Evolutionary conservation across 2,329 filamentous ascomycete genomes (phyloP), one percentile per base, ranked within the genome.

Genomic region (Talaromyces sp.): DNA sequence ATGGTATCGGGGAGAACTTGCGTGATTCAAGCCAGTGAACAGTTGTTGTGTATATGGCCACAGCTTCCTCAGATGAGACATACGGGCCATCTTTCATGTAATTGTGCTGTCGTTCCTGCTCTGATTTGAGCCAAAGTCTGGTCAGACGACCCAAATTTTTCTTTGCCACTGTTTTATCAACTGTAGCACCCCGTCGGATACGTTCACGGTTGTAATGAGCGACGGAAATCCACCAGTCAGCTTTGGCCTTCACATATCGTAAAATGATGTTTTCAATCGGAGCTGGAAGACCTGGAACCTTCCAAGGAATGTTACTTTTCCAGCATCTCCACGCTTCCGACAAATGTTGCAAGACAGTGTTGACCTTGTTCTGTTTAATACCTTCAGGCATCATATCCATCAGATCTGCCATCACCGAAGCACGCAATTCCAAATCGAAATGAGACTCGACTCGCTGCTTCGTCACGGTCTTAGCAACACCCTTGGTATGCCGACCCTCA

Each of bases 371-470:
- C 74, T 99, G 95, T 76, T 97, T 97, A 80, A 99, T 98, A 66
- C 95, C 95, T 74, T 99, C 96, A 0, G 95, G 95, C 95, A 99
- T 99, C 96, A 99, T 99, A 71, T 99, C 95, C 90, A 97, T 97
- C 56, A 99, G 81, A 77, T 99, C 95, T 51, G 93, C 92, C 93
- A 99, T 99, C 66, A 99, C 95, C 0, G 95, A 97, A 17, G 96
- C 96, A 70, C 95, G 91, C 56, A 99, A 86, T 77, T 99, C 95
- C 60, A 99, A 83, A 77, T 99, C 95, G 71, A 97, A 99, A 73
- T 99, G 96, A 26, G 95, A 98, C 73, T 99, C 95, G 6, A 99
- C 95, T 78, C 95, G 91, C 78, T 99, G 95, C 79, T 99, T 99
- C 4, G 95, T 99, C 38, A 99, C 95, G 0, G 95, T 99, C 82